A percentile compares a stretch with the other conserved stretches of the same genome.
Evolutionary conservation across 73 alveolate species (phyloP).

Genomic region (Paramecium biaurelia): DNA sequence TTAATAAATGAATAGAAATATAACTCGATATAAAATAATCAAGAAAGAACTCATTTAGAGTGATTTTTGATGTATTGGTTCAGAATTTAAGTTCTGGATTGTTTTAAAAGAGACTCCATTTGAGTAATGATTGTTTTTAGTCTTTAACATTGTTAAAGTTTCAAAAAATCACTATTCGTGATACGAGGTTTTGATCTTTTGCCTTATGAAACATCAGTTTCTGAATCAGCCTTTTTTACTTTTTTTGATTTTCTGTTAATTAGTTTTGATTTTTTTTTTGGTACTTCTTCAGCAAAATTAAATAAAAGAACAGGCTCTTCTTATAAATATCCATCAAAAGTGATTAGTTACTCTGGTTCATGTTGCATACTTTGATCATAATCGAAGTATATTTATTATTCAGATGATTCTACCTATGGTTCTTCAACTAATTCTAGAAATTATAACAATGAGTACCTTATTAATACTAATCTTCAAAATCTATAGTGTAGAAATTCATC

Average conservation of each 20-base stretch:
- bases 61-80: neutral
- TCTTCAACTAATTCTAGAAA: neutral
- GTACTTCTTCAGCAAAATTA: constrained; percentile 26
- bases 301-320: constrained; percentile 15
- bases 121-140: neutral
- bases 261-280: neutral
- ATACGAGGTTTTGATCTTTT: neutral
- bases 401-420: neutral
- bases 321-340: constrained; percentile 32
- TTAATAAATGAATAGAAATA: neutral
- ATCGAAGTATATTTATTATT: neutral
- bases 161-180: neutral
- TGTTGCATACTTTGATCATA: neutral
- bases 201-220: neutral
- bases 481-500: neutral
- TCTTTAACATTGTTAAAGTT: constrained; percentile 33
- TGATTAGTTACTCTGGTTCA: neutral
- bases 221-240: constrained; percentile 1
- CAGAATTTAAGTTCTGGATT: neutral
- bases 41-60: neutral
- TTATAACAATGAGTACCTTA: neutral
- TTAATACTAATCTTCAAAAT: neutral
- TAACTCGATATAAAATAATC: constrained; percentile 21
- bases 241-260: constrained; percentile 11
- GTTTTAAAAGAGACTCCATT: neutral